Evolutionary conservation across 805 yeast species (phyloP).

Genomic region (Kuraishia hungarica): DNA sequence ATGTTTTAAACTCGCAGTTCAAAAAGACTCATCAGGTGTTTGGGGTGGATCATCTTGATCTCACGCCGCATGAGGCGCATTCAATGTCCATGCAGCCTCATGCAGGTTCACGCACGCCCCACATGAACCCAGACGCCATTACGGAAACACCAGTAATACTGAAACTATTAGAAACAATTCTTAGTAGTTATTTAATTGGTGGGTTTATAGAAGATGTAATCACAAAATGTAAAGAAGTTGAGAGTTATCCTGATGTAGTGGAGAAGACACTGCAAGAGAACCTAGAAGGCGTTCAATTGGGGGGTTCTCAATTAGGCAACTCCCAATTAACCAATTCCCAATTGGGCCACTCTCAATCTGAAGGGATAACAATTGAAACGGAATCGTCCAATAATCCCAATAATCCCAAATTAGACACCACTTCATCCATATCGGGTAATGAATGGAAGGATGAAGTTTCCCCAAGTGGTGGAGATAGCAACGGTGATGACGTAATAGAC

Average conservation of each 20-base stretch:
- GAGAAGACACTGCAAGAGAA: neutral
- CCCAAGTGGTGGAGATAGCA: no score
- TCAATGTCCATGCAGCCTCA: no score
- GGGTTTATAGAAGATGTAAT: conserved; percentile 24
- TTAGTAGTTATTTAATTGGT: conserved; percentile 25
- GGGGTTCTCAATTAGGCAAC: no score
- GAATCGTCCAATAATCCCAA: no score
- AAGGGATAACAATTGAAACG: no score
- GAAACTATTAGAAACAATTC: conserved; percentile 23
- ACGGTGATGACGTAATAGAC: no score
- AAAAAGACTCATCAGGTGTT: conserved; percentile 19
- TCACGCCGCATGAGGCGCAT: no score
- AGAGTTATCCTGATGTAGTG: conserved; percentile 24
- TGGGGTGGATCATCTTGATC: neutral
- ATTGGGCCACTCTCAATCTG: no score
- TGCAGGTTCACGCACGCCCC: neutral
- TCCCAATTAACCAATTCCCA: no score
- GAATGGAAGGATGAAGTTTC: neutral
- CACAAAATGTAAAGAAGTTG: conserved; percentile 23
- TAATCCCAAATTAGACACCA: no score
- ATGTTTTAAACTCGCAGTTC: conserved; percentile 16
- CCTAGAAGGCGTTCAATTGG: no score
- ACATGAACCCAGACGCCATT: conserved; percentile 4
- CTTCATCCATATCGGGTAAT: no score
- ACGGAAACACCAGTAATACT: conserved; percentile 25